These are phyloP conservation scores for Podaxis pistillaris DNA, from an alignment of 768 basidiomycete genomes.

Conservation along the genomic window DNA sequence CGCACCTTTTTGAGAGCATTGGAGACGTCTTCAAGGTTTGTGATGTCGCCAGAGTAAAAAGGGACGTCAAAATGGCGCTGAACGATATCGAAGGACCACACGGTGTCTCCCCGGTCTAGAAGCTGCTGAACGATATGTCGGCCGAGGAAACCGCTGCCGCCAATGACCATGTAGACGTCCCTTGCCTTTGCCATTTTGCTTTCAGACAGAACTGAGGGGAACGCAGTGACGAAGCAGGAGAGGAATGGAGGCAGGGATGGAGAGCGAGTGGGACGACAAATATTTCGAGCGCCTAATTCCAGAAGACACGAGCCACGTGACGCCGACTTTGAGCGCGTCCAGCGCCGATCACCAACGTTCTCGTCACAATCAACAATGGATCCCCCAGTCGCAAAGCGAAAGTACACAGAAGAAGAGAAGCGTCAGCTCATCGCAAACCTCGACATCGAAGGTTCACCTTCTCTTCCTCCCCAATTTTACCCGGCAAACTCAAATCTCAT, in stretches of 20 bases:
- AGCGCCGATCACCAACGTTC: slow-evolving; percentile 1
- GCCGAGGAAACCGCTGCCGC: slow-evolving; percentile 91
- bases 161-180: slow-evolving; percentile 88
- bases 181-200: slow-evolving; percentile 32
- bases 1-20: slow-evolving; percentile 73
- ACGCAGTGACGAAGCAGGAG: neutral
- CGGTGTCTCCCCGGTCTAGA: slow-evolving; percentile 72
- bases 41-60: slow-evolving; percentile 90
- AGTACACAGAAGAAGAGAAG: slow-evolving; percentile 66
- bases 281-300: slow-evolving; percentile 25
- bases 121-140: slow-evolving; percentile 89
- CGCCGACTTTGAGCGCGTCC: slow-evolving; percentile 19
- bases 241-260: neutral
- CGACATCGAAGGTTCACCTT: slow-evolving; percentile 68
- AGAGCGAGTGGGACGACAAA: slow-evolving; percentile 14
- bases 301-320: slow-evolving; percentile 34
- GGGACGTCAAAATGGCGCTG: slow-evolving; percentile 85
- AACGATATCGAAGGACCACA: slow-evolving; percentile 89
- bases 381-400: slow-evolving; percentile 27
- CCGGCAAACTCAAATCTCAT: slow-evolving; percentile 1
- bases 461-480: neutral
- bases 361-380: slow-evolving; percentile 26
- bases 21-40: slow-evolving; percentile 67
- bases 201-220: neutral
- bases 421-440: slow-evolving; percentile 73